Evolutionary conservation across 1,284 basidiomycete genomes (phyloP).

Genomic region (Moniliophthora roreri): DNA sequence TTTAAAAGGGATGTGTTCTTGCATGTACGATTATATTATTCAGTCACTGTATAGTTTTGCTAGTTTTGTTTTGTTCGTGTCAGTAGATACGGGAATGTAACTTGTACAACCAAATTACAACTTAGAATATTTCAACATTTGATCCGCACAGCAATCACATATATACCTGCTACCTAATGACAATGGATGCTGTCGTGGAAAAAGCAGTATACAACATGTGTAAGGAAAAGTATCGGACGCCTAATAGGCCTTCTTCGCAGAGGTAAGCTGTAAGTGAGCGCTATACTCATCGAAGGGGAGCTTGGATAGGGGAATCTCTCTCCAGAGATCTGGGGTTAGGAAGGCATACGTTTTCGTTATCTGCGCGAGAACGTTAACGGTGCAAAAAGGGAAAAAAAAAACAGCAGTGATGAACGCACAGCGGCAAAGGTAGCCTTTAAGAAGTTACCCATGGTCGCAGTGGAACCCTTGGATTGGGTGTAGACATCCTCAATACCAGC

Average conservation of each 20-base stretch:
- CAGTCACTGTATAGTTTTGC: too few species aligned
- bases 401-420: slow-evolving; percentile 44
- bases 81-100: too few species aligned
- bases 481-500: slow-evolving; percentile 96
- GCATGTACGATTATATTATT: too few species aligned
- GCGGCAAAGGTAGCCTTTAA: slow-evolving; percentile 98
- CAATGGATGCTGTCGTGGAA: too few species aligned
- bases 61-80: too few species aligned
- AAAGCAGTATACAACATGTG: too few species aligned
- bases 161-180: too few species aligned
- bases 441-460: slow-evolving; percentile 99
- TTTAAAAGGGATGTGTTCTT: too few species aligned
- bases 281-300: slow-evolving; percentile 95
- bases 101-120: too few species aligned
- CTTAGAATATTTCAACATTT: too few species aligned
- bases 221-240: too few species aligned
- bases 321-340: slow-evolving; percentile 98
- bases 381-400: neutral
- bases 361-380: slow-evolving; percentile 38
- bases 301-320: slow-evolving; percentile 88
- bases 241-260: slow-evolving; percentile 84
- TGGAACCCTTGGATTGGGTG: slow-evolving; percentile 97
- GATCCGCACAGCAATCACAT: too few species aligned
- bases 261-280: slow-evolving; percentile 82
- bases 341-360: slow-evolving; percentile 98